Conservation (phyloP, 1,139 yeast species). For the Zygosaccharomyces pseudobailii region DNA sequence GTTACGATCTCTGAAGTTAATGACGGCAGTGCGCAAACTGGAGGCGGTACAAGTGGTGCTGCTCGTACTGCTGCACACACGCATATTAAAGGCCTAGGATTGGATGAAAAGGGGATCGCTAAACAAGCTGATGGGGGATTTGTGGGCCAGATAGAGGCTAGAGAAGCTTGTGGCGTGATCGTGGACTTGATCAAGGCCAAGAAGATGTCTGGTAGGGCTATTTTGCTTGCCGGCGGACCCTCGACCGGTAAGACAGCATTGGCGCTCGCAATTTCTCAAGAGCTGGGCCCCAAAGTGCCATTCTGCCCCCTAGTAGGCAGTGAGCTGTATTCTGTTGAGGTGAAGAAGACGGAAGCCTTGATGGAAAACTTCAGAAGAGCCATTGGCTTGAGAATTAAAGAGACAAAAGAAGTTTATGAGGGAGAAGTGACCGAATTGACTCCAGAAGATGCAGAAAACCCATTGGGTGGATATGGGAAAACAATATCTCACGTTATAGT, state of each 20-base stretch:
- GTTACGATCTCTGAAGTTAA: conserved; percentile 83
- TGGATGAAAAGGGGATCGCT: conserved; percentile 87
- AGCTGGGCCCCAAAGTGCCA: conserved; percentile 96
- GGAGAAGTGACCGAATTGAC: conserved; percentile 97
- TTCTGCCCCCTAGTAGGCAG: conserved; percentile 97
- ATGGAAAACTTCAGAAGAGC: conserved; percentile 98
- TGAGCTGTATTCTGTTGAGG: conserved; percentile 94
- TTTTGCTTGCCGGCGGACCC: conserved; percentile 92
- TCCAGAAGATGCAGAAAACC: conserved; percentile 96
- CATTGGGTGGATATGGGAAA: conserved; percentile 96
- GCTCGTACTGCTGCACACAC: conserved; percentile 95
- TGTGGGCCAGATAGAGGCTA: conserved; percentile 89
- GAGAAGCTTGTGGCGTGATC: conserved; percentile 96
- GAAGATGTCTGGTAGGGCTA: conserved; percentile 95
- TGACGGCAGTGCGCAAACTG: conserved; percentile 35
- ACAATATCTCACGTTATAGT: conserved; percentile 91
- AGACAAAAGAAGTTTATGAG: conserved; percentile 95
- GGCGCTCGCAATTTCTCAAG: conserved; percentile 94
- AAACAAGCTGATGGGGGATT: conserved; percentile 87
- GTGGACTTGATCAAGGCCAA: conserved; percentile 91
- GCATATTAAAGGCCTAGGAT: conserved; percentile 91
- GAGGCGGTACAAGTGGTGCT: conserved; percentile 39
- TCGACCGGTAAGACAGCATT: conserved; percentile 98
- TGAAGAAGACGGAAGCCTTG: conserved; percentile 91
- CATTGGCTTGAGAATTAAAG: conserved; percentile 91